Conservation (phyloP, 2,329 filamentous ascomycete genomes). For the Nectriaceae sp. region DNA sequence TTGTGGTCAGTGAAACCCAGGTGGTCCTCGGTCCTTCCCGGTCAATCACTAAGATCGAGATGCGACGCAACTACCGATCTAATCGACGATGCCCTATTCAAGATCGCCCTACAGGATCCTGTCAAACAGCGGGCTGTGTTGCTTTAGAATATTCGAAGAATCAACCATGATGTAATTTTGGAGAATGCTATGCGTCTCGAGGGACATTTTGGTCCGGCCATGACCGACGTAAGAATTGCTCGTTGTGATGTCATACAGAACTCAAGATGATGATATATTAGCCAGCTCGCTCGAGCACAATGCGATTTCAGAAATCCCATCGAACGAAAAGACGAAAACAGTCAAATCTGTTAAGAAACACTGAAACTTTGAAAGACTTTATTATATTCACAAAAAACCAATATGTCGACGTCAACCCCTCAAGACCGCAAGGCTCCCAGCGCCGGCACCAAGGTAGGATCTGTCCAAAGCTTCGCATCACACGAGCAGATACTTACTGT, state of each 20-base stretch:
- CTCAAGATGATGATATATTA: background rate
- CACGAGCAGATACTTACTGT: background rate
- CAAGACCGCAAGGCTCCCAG: conserved; percentile 14
- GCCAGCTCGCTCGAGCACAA: background rate
- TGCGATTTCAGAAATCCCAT: background rate
- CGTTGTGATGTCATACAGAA: conserved; percentile 5
- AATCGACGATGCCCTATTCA: too few species aligned
- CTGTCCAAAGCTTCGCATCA: background rate
- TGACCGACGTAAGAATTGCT: conserved; percentile 1
- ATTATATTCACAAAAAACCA: conserved; percentile 3
- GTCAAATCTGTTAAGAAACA: background rate
- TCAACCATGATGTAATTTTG: background rate
- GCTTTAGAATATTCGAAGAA: background rate
- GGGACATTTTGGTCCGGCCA: background rate
- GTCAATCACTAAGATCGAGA: background rate
- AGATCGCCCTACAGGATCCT: too few species aligned
- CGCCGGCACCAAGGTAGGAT: conserved; percentile 26
- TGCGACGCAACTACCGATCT: background rate
- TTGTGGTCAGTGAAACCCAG: background rate
- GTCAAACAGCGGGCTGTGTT: too few species aligned
- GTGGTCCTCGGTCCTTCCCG: background rate
- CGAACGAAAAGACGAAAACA: background rate
- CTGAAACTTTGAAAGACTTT: too few species aligned
- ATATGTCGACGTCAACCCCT: conserved; percentile 17
- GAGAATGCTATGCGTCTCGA: background rate